A percentile compares a stretch with the other conserved stretches of the same genome.
phyloP scores from a whole-genome alignment of 2,329 filamentous ascomycete genomes.

The Dactylellina parvicollis region DNA sequence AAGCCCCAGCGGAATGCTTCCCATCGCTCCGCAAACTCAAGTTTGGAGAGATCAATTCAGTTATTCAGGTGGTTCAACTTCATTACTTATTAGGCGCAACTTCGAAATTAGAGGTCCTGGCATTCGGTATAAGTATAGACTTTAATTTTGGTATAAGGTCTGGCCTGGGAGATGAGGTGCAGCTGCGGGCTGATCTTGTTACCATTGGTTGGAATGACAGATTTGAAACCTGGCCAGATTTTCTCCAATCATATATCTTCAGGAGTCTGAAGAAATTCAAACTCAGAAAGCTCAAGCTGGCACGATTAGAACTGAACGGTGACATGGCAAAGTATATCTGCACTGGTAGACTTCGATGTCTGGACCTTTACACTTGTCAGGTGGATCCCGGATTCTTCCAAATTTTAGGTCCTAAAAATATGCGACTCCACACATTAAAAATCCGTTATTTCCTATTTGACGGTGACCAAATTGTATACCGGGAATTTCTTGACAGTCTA shows the following conservation, averaged over 20 bases:
- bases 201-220: not conserved
- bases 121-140: not conserved
- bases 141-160: not conserved
- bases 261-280: conserved; percentile 2
- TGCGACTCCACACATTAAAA: not conserved
- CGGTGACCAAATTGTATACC: not conserved
- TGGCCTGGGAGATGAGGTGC: not conserved
- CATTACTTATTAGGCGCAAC: not conserved
- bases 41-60: not conserved
- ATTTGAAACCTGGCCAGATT: not conserved
- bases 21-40: not conserved
- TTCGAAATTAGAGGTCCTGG: not conserved
- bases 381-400: not conserved
- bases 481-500: conserved; percentile 6
- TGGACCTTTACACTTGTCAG: not conserved
- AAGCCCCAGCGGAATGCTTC: not conserved
- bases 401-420: not conserved
- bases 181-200: not conserved
- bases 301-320: not conserved
- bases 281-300: conserved; percentile 1
- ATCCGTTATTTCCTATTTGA: not conserved
- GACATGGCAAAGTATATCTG: not conserved
- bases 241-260: conserved; percentile 8
- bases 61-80: not conserved
- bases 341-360: not conserved